Conservation (phyloP, 768 basidiomycete species). For the Pleurotus tuoliensis region DNA sequence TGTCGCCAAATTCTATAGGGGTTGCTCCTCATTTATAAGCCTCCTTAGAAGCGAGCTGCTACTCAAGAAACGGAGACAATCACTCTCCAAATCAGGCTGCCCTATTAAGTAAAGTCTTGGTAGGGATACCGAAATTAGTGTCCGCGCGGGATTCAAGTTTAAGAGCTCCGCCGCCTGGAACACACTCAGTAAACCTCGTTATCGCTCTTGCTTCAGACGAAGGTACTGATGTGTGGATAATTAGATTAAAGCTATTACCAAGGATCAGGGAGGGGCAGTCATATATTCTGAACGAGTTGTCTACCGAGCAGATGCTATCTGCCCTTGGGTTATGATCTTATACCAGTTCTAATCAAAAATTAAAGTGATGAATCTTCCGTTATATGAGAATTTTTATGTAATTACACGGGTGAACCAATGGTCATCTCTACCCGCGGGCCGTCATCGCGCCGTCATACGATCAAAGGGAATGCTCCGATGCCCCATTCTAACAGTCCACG, state of each 20-base stretch:
- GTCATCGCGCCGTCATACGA: too few relatives aligned
- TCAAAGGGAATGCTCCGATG: too few relatives aligned
- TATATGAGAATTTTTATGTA: too few relatives aligned
- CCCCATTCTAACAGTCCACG: too few relatives aligned
- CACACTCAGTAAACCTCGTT: neutral
- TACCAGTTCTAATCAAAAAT: neutral
- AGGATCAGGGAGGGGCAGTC: neutral
- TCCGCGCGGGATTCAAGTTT: neutral
- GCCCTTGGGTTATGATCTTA: constrained; percentile 7
- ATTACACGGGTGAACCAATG: too few relatives aligned
- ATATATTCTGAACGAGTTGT: constrained; percentile 1
- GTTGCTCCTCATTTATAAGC: too few relatives aligned
- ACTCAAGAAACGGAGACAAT: neutral
- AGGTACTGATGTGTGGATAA: neutral
- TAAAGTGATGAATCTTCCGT: too few relatives aligned
- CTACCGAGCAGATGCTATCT: constrained; percentile 2
- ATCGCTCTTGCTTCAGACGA: neutral
- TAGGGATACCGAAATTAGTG: neutral
- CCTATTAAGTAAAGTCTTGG: constrained; percentile 2
- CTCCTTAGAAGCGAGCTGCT: neutral
- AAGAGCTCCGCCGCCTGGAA: neutral
- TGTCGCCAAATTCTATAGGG: neutral
- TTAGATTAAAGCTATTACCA: neutral
- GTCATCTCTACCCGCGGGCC: too few relatives aligned
- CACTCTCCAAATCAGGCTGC: neutral